Evolutionary conservation across 306 rosid species (phyloP), one percentile per base, ranked within the genome.

Genomic region (Glycine tomentella): DNA sequence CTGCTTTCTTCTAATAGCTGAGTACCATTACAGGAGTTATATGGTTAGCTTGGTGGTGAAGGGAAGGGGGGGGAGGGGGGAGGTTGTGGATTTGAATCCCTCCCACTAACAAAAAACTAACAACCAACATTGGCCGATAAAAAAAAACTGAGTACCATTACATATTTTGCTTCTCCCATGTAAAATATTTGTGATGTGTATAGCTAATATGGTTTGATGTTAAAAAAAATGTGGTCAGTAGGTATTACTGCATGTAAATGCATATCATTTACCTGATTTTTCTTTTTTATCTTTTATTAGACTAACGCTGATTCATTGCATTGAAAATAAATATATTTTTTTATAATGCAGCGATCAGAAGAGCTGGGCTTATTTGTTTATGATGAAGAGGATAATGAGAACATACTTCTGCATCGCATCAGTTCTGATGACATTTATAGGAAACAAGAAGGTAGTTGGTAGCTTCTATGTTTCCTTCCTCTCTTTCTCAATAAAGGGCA

Each of bases 361-460:
- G 99, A 92, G 78, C 82, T 90, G 86, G 99, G 97, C 72, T 82
- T 95, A 78, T 88, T 83, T 87, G 99, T 95, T 81, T 65, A 85
- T 85, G 99, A 91, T 65, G 99, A 95, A 88, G 98, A 90, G 7
- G 99, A 95, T 83, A 93, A 86, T 42, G 97, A 92, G 77, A 87
- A 97, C 45, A 85, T 95, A 84, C 95, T 95, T 76, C 59, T 87
- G 82, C 99, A 95, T 85, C 97, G 92, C 61, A 88, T 95, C 81
- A 91, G 91, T 74, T 78, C 92, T 33, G 92, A 86, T 62, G 97
- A 92, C 81, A 92, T 95, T 76, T 95, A 95, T 84, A 90, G 95
- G 88, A 95, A 95, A 86, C 99, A 95, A 86, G 99, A 95, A 92
- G 97, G 98, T 95, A 87, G 68, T 77, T 87, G 50, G 36, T 81